phyloP scores from a whole-genome alignment of 2,329 filamentous ascomycete species.

The Talaromyces sp. region DNA sequence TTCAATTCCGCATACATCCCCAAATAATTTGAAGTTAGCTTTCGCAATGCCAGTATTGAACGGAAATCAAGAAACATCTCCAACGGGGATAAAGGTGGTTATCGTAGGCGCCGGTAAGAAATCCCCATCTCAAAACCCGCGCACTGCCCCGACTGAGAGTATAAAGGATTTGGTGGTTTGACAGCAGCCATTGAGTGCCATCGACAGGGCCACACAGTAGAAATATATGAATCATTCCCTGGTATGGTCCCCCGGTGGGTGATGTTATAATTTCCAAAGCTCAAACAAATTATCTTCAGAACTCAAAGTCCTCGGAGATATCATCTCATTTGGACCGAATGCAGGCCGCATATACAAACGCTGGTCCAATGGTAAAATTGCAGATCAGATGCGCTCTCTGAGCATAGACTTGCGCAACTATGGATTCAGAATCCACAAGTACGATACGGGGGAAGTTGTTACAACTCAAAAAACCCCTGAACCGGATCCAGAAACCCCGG shows the following conservation, averaged over 20 bases:
- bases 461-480: constrained; percentile 49
- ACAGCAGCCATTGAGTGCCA: constrained; percentile 60
- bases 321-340: constrained; percentile 59
- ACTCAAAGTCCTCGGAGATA: constrained; percentile 56
- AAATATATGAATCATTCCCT: constrained; percentile 55
- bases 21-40: neutral
- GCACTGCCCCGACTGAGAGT: neutral
- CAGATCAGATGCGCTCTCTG: constrained; percentile 42
- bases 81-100: constrained; percentile 50
- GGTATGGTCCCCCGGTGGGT: constrained; percentile 12
- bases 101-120: constrained; percentile 39
- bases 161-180: constrained; percentile 55
- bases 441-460: constrained; percentile 53
- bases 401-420: constrained; percentile 50
- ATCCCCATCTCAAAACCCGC: constrained; percentile 5
- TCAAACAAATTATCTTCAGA: constrained; percentile 22
- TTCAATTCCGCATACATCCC: neutral
- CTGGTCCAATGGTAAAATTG: constrained; percentile 50
- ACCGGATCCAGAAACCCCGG: constrained; percentile 44
- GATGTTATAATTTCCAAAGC: neutral
- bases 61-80: neutral
- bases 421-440: constrained; percentile 60
- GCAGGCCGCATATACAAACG: constrained; percentile 56
- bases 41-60: neutral
- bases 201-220: constrained; percentile 55